Evolutionary conservation across 495 filamentous ascomycete genomes (phyloP).

Genomic region (Penicillium macrosclerotiorum): DNA sequence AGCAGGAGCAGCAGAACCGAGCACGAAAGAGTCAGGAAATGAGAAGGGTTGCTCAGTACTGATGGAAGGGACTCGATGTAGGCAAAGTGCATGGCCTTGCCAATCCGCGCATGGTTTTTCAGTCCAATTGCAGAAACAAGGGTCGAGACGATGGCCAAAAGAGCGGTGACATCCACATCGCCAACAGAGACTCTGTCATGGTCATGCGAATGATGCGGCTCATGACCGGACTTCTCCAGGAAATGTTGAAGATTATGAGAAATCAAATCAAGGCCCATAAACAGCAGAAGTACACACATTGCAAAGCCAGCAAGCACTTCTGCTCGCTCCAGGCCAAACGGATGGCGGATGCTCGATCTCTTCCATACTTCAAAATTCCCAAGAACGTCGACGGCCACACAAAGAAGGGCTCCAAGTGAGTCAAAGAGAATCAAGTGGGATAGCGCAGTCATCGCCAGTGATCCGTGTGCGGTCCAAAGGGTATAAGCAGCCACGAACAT

Average conservation of each 20-base stretch:
- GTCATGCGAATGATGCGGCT: constrained; percentile 67
- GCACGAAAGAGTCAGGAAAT: constrained; percentile 87
- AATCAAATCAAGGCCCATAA: constrained; percentile 94
- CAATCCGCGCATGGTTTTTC: constrained; percentile 91
- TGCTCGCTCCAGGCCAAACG: constrained; percentile 86
- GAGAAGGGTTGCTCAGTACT: constrained; percentile 85
- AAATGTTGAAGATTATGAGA: constrained; percentile 90
- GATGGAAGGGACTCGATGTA: constrained; percentile 79
- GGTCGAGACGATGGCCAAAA: constrained; percentile 85
- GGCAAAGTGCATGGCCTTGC: constrained; percentile 74
- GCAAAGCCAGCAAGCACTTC: constrained; percentile 97
- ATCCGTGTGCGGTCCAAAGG: constrained; percentile 79
- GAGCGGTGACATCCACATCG: constrained; percentile 74
- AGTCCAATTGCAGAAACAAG: constrained; percentile 82
- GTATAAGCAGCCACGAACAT: constrained; percentile 76
- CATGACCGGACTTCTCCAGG: constrained; percentile 62
- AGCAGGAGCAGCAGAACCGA: constrained; percentile 78
- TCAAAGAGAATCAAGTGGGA: constrained; percentile 95
- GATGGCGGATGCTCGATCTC: constrained; percentile 85
- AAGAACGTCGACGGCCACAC: constrained; percentile 87
- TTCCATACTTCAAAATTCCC: constrained; percentile 98
- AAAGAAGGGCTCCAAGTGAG: constrained; percentile 87
- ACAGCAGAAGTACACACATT: constrained; percentile 89
- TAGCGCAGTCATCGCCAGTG: constrained; percentile 87
- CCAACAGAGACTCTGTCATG: constrained; percentile 70